Conservation (phyloP, 2,329 filamentous ascomycete genomes). For the Pseudomassariella vexata region DNA sequence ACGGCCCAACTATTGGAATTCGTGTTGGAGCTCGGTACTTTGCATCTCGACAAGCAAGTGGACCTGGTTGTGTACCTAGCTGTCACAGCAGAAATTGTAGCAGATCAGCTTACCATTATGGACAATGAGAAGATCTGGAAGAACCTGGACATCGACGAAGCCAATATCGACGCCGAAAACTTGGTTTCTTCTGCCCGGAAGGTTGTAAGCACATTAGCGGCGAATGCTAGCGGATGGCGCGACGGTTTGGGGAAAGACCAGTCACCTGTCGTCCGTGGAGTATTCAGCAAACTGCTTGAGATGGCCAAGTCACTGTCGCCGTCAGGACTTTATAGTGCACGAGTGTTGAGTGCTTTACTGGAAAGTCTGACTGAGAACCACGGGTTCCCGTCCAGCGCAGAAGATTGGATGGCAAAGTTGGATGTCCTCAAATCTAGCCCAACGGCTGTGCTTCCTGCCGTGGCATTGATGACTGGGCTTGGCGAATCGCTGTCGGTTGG, state of each 20-base stretch:
- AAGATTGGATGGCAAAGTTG: conserved; percentile 40
- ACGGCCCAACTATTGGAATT: conserved; percentile 50
- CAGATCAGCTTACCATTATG: conserved; percentile 46
- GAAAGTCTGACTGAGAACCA: conserved; percentile 40
- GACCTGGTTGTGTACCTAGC: conserved; percentile 47
- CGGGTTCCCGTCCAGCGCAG: conserved; percentile 37
- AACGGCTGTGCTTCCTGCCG: conserved; percentile 39
- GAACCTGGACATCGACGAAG: conserved; percentile 28
- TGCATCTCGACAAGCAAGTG: conserved; percentile 36
- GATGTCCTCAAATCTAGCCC: conserved; percentile 41
- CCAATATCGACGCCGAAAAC: conserved; percentile 33
- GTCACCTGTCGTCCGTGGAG: conserved; percentile 30
- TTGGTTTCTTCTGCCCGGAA: conserved; percentile 35
- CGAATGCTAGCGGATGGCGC: conserved; percentile 31
- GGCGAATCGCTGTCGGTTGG: conserved; percentile 43
- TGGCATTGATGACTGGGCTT: conserved; percentile 46
- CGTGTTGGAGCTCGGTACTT: conserved; percentile 28
- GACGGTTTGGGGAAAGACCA: conserved; percentile 24
- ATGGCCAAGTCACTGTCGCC: conserved; percentile 35
- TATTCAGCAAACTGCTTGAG: conserved; percentile 39
- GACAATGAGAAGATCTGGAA: conserved; percentile 41
- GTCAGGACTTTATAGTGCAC: conserved; percentile 45
- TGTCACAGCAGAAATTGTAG: conserved; percentile 43
- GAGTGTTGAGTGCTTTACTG: conserved; percentile 44
- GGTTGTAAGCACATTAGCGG: conserved; percentile 27